These are phyloP conservation scores for Obelidium mucronatum DNA, from an alignment of 192 early-diverging fungal species.

Conservation along the genomic window DNA sequence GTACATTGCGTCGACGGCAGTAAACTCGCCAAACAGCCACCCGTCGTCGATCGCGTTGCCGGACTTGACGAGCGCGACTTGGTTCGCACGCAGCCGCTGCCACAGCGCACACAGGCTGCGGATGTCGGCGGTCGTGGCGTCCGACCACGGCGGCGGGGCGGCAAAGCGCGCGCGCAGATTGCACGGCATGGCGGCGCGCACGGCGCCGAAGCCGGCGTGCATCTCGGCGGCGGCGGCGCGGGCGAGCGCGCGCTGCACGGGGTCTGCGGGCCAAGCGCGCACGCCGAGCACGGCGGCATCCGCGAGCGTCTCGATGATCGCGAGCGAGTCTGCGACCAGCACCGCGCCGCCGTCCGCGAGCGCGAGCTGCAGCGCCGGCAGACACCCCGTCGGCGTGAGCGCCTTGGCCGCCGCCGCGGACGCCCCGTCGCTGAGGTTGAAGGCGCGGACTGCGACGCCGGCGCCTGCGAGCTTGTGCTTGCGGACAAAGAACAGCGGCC, in stretches of 20 bases:
- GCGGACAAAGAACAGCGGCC: constrained; percentile 11
- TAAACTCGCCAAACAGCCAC: constrained; percentile 22
- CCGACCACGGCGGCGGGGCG: constrained; percentile 2
- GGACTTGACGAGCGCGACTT: background rate
- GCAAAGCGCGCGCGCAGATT: constrained; percentile 15
- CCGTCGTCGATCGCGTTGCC: no score
- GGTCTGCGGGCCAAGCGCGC: constrained; percentile 1
- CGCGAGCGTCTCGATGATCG: constrained; percentile 16
- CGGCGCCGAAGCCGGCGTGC: constrained; percentile 2
- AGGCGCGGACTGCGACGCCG: background rate
- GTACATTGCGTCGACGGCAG: constrained; percentile 29
- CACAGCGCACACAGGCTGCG: background rate
- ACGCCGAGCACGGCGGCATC: constrained; percentile 22
- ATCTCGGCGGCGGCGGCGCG: constrained; percentile 16
- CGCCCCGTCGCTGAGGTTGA: background rate
- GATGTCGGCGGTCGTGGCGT: background rate
- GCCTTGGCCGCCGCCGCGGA: background rate
- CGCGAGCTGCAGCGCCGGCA: constrained; percentile 12
- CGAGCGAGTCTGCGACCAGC: constrained; percentile 22
- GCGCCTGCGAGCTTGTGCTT: constrained; percentile 3
- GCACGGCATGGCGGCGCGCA: constrained; percentile 18
- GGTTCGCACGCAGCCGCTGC: background rate
- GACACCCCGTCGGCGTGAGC: background rate
- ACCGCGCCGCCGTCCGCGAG: background rate
- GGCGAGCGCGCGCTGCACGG: background rate